Percentiles rank a stretch among this genome's conserved stretches.
These are phyloP conservation scores for Zygoascus hellenicus DNA, from an alignment of 1,139 yeast species.

Conservation along the genomic window DNA sequence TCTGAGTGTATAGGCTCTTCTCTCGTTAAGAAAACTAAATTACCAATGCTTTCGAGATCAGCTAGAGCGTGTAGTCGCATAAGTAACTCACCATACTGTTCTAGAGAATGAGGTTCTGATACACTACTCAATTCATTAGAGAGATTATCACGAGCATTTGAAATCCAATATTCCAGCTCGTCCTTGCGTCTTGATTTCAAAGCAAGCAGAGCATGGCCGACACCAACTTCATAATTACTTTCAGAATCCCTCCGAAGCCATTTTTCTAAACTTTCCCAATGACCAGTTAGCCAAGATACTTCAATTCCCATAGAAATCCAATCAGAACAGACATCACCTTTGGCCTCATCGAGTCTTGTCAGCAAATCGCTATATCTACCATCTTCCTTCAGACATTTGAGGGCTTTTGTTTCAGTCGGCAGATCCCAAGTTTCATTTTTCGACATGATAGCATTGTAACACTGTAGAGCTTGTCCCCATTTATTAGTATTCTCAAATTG, in stretches of 20 bases:
- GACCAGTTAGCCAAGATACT: slow-evolving; percentile 66
- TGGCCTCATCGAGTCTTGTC: slow-evolving; percentile 23
- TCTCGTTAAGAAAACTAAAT: slow-evolving; percentile 23
- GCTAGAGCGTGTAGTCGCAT: slow-evolving; percentile 65
- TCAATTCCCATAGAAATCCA: slow-evolving; percentile 58
- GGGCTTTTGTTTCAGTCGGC: slow-evolving; percentile 37
- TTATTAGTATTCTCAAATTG: slow-evolving; percentile 81
- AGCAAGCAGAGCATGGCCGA: slow-evolving; percentile 55
- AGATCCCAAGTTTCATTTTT: slow-evolving; percentile 33
- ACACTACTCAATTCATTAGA: slow-evolving; percentile 60
- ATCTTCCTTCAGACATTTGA: slow-evolving; percentile 53
- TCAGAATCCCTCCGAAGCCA: slow-evolving; percentile 44
- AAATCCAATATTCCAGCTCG: slow-evolving; percentile 39
- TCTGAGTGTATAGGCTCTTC: slow-evolving; percentile 19
- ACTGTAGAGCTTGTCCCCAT: slow-evolving; percentile 85
- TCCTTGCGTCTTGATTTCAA: slow-evolving; percentile 35
- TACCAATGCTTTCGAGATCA: slow-evolving; percentile 45
- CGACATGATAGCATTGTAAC: slow-evolving; percentile 65
- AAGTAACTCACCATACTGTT: slow-evolving; percentile 51
- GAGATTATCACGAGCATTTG: slow-evolving; percentile 48
- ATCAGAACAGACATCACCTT: slow-evolving; percentile 16
- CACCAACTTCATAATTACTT: slow-evolving; percentile 51
- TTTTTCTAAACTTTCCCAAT: slow-evolving; percentile 43
- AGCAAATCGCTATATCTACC: slow-evolving; percentile 50
- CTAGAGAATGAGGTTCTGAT: slow-evolving; percentile 51